A percentile compares a stretch with the other conserved stretches of the same genome.
Conservation (phyloP, 805 yeast species). For the Lachancea quebecensis region DNA sequence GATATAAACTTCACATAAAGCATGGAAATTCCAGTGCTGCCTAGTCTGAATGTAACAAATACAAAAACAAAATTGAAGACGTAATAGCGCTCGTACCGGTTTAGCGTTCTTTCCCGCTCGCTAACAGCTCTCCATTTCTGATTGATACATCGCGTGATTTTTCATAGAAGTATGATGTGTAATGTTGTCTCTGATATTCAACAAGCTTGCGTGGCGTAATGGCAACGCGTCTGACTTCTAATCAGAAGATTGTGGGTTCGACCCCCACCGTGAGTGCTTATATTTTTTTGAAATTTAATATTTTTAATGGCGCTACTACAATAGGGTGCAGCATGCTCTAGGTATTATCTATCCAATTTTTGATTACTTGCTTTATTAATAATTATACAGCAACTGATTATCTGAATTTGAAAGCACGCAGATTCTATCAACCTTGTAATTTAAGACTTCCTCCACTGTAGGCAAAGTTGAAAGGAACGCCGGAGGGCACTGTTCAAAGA, state of each 20-base stretch:
- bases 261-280: slow-evolving; percentile 47
- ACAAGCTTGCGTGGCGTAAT: slow-evolving; percentile 40
- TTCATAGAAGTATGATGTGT: too few relatives aligned
- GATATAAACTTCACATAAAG: too few relatives aligned
- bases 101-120: background rate
- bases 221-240: slow-evolving; percentile 53
- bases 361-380: background rate
- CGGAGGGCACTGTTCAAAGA: slow-evolving; percentile 1
- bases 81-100: background rate
- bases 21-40: too few relatives aligned
- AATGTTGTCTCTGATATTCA: too few relatives aligned
- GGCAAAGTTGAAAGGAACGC: background rate
- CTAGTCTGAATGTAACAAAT: too few relatives aligned
- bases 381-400: background rate
- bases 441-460: background rate
- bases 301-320: too few relatives aligned
- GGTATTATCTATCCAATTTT: too few relatives aligned
- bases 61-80: background rate
- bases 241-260: slow-evolving; percentile 51
- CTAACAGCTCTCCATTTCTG: too few relatives aligned
- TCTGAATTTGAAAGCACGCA: background rate
- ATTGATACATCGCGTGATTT: too few relatives aligned
- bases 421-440: background rate
- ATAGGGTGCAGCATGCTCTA: too few relatives aligned
- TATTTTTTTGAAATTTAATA: background rate